These are phyloP conservation scores for Wickerhamiella parazyma DNA, from an alignment of 805 yeast species.

Conservation along the genomic window DNA sequence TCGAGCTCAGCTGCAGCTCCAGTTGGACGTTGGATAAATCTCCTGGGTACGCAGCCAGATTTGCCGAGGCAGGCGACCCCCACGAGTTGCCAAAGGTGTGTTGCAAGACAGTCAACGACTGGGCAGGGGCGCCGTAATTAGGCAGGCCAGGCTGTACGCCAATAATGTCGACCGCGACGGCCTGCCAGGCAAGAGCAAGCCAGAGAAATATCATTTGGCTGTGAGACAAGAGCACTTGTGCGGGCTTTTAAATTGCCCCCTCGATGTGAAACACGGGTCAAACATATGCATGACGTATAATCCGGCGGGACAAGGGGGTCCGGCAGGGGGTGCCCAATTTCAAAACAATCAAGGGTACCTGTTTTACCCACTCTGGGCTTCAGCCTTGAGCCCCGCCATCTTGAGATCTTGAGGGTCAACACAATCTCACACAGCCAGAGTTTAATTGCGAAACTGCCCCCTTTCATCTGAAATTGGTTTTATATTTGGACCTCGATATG, in stretches of 20 bases:
- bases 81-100: slow-evolving; percentile 26
- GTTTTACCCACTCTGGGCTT: too few species aligned
- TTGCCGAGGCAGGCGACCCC: slow-evolving; percentile 21
- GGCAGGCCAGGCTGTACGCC: slow-evolving; percentile 4
- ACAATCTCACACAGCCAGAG: too few species aligned
- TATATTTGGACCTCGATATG: too few species aligned
- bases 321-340: too few species aligned
- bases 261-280: not conserved
- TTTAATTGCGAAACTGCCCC: too few species aligned
- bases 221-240: too few species aligned
- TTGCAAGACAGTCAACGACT: slow-evolving; percentile 14
- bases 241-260: not conserved
- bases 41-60: slow-evolving; percentile 22
- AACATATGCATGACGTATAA: not conserved
- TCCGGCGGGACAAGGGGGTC: not conserved
- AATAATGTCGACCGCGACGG: not conserved
- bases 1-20: slow-evolving; percentile 23
- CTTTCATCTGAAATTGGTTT: too few species aligned
- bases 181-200: not conserved
- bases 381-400: too few species aligned
- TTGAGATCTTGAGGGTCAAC: not conserved
- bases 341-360: not conserved
- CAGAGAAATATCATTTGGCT: not conserved
- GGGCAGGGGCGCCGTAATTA: slow-evolving; percentile 11
- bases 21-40: slow-evolving; percentile 28